Conservation (phyloP, 1,284 basidiomycete genomes). For the Neotropicomus parvogracilis region DNA sequence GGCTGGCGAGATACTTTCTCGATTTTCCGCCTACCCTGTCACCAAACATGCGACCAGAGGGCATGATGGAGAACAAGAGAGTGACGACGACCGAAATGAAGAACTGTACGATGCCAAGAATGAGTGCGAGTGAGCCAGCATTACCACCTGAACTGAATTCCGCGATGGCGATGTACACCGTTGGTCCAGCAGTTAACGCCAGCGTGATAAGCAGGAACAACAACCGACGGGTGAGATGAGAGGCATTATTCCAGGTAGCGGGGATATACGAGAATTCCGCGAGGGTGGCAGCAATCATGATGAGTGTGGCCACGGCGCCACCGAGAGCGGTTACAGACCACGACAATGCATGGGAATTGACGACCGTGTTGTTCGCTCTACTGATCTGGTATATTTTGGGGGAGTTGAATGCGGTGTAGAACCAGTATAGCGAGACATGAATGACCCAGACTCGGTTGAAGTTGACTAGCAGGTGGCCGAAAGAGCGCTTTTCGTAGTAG, state of each 20-base stretch:
- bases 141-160: constrained; percentile 47
- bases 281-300: constrained; percentile 91
- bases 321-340: constrained; percentile 91
- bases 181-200: constrained; percentile 82
- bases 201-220: constrained; percentile 83
- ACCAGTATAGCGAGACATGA: constrained; percentile 90
- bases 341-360: constrained; percentile 65
- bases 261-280: constrained; percentile 95
- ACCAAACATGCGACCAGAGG: constrained; percentile 92
- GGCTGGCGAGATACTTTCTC: constrained; percentile 91
- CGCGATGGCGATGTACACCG: constrained; percentile 82
- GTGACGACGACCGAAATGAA: constrained; percentile 82
- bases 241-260: constrained; percentile 95
- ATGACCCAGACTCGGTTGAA: constrained; percentile 98
- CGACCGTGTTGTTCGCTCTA: constrained; percentile 33
- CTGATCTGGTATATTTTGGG: constrained; percentile 68
- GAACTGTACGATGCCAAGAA: constrained; percentile 91
- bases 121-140: constrained; percentile 73
- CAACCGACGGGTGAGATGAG: constrained; percentile 84
- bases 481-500: constrained; percentile 92
- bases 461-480: constrained; percentile 92
- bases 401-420: constrained; percentile 93
- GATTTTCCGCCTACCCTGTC: constrained; percentile 91
- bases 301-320: constrained; percentile 84
- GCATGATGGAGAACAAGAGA: constrained; percentile 80